These are phyloP conservation scores for Clarireedia sp. DNA, from an alignment of 2,329 filamentous ascomycete species.

Conservation along the genomic window DNA sequence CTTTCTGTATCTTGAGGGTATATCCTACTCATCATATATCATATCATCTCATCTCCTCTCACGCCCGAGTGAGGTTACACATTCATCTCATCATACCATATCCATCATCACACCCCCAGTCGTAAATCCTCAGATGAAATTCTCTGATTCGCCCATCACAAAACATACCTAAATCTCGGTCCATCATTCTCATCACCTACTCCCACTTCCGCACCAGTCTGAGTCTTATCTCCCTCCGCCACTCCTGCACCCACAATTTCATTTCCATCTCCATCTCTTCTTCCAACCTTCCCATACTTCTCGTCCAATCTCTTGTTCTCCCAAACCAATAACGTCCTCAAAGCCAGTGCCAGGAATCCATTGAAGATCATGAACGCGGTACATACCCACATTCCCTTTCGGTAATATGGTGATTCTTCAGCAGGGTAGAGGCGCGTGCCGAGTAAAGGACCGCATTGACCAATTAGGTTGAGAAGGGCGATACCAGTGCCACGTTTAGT, in stretches of 20 bases:
- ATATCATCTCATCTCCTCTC: too few relatives aligned
- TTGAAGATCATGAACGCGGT: constrained; percentile 55
- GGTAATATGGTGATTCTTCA: constrained; percentile 37
- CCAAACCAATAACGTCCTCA: constrained; percentile 47
- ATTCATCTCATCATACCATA: neutral
- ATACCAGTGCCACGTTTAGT: constrained; percentile 59
- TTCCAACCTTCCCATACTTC: constrained; percentile 25
- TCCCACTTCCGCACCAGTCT: neutral
- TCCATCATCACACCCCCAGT: neutral
- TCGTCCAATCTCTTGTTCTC: constrained; percentile 54
- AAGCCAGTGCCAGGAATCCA: constrained; percentile 41
- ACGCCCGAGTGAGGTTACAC: too few relatives aligned
- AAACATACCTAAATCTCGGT: constrained; percentile 21
- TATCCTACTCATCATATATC: too few relatives aligned
- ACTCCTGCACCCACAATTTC: neutral
- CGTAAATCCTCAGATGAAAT: too few relatives aligned
- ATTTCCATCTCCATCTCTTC: constrained; percentile 3
- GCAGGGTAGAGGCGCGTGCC: constrained; percentile 56
- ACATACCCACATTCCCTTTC: constrained; percentile 52
- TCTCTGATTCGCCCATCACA: constrained; percentile 5
- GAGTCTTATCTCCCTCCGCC: neutral
- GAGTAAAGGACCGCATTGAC: constrained; percentile 55
- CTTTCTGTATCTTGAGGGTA: too few relatives aligned
- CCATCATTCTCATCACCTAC: constrained; percentile 24
- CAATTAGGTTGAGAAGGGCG: constrained; percentile 59